phyloP scores from a whole-genome alignment of 2,329 filamentous ascomycete species.

The Cordyceps pruinosa region DNA sequence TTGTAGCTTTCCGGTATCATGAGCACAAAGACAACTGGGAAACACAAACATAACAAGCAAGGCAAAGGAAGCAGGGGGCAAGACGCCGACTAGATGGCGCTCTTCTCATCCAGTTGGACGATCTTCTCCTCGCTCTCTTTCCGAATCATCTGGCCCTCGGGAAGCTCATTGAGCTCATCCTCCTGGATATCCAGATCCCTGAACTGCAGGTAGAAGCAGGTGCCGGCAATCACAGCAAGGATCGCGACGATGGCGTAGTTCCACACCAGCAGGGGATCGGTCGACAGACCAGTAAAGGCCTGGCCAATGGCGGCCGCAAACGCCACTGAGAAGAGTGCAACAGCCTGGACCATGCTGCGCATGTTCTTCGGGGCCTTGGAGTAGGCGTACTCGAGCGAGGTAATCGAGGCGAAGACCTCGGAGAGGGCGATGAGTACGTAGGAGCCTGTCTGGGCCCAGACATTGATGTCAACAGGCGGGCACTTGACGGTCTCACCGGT shows the following conservation, averaged over 20 bases:
- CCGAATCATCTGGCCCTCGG: constrained; percentile 20
- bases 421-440: constrained; percentile 43
- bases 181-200: constrained; percentile 55
- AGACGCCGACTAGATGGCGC: background rate
- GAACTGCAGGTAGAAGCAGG: constrained; percentile 65
- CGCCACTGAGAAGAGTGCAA: constrained; percentile 63
- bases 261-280: constrained; percentile 64
- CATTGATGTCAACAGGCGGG: constrained; percentile 49
- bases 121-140: constrained; percentile 2
- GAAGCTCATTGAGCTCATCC: constrained; percentile 57
- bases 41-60: background rate
- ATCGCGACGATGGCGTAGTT: constrained; percentile 65
- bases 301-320: constrained; percentile 63
- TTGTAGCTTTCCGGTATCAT: background rate
- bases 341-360: constrained; percentile 62
- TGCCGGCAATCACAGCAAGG: constrained; percentile 54
- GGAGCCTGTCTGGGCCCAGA: constrained; percentile 51
- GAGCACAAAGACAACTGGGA: background rate
- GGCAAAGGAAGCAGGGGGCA: too few species aligned
- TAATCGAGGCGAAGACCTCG: constrained; percentile 45
- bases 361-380: constrained; percentile 72
- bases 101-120: constrained; percentile 3
- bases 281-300: constrained; percentile 36
- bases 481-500: constrained; percentile 34
- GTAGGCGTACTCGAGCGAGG: constrained; percentile 65